Conservation (phyloP, 228 moss, liverwort and hornwort species). For the Sphagnum fallax region DNA sequence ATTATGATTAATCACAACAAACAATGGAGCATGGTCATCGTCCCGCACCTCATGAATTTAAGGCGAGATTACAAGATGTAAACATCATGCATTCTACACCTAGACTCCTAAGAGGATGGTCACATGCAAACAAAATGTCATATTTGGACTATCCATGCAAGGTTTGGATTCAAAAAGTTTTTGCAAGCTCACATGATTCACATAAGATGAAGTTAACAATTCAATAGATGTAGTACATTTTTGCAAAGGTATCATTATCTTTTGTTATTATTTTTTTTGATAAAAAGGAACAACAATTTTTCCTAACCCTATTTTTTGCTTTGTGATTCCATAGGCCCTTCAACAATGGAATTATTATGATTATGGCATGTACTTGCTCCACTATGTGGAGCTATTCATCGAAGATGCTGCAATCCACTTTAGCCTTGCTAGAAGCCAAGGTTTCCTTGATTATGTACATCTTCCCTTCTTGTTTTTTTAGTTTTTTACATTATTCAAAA, state of each 20-base stretch:
- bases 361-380: slow-evolving; percentile 29
- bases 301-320: slow-evolving; percentile 2
- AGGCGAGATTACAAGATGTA: slow-evolving; percentile 15
- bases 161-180: slow-evolving; percentile 24
- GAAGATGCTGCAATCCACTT: slow-evolving; percentile 10
- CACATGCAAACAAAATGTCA: slow-evolving; percentile 24
- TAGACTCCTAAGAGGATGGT: slow-evolving; percentile 31
- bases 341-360: slow-evolving; percentile 37
- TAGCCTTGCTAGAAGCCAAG: slow-evolving; percentile 17
- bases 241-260: slow-evolving; percentile 7
- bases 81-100: slow-evolving; percentile 32
- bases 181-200: neutral
- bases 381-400: slow-evolving; percentile 23
- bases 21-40: too few species aligned
- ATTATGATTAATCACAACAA: too few species aligned
- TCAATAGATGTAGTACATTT: slow-evolving; percentile 19
- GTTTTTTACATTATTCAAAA: too few species aligned
- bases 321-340: slow-evolving; percentile 20
- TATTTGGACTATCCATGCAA: slow-evolving; percentile 18
- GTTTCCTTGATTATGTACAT: slow-evolving; percentile 25
- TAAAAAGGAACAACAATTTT: neutral
- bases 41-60: too few species aligned
- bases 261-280: too few species aligned
- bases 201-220: neutral
- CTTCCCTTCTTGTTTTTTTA: too few species aligned